These are phyloP conservation scores for Claviceps citrina DNA, from an alignment of 2,329 filamentous ascomycete genomes.

Conservation along the genomic window DNA sequence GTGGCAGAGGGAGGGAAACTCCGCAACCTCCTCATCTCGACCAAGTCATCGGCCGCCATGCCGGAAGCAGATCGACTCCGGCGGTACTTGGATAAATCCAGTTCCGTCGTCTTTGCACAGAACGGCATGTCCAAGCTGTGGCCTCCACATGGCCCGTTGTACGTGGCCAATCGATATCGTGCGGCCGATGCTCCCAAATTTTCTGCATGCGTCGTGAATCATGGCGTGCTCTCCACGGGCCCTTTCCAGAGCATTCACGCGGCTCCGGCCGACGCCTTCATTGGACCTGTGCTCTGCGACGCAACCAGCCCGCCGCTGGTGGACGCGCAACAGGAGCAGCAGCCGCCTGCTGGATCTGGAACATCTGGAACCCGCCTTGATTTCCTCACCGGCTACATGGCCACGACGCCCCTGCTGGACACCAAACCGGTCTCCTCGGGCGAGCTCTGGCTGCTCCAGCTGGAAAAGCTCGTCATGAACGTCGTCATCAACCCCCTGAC, in stretches of 20 bases:
- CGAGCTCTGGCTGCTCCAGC: conserved; percentile 46
- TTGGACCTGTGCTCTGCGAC: conserved; percentile 31
- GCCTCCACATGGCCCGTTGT: conserved; percentile 34
- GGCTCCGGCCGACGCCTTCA: conserved; percentile 29
- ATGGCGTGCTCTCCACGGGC: conserved; percentile 37
- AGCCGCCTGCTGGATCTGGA: too few relatives aligned
- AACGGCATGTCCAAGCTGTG: conserved; percentile 67
- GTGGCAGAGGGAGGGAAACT: conserved; percentile 32
- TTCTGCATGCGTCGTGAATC: conserved; percentile 48
- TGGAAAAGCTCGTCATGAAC: conserved; percentile 77
- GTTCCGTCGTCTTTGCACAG: conserved; percentile 71
- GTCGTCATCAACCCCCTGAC: conserved; percentile 75
- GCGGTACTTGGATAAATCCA: conserved; percentile 43
- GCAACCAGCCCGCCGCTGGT: conserved; percentile 3
- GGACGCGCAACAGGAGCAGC: neutral
- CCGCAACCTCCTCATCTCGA: conserved; percentile 60
- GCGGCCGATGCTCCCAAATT: conserved; percentile 43
- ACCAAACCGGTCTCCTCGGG: conserved; percentile 23
- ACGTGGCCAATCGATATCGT: conserved; percentile 26
- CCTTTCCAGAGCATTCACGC: conserved; percentile 38
- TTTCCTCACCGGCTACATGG: conserved; percentile 29
- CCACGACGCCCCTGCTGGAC: conserved; percentile 27
- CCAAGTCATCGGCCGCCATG: conserved; percentile 57
- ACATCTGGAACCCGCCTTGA: conserved; percentile 8
- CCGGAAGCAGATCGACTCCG: conserved; percentile 42